A percentile compares a stretch with the other conserved stretches of the same genome.
Evolutionary conservation across 345 rosid genomes (phyloP).

Genomic region (Murraya koenigii): DNA sequence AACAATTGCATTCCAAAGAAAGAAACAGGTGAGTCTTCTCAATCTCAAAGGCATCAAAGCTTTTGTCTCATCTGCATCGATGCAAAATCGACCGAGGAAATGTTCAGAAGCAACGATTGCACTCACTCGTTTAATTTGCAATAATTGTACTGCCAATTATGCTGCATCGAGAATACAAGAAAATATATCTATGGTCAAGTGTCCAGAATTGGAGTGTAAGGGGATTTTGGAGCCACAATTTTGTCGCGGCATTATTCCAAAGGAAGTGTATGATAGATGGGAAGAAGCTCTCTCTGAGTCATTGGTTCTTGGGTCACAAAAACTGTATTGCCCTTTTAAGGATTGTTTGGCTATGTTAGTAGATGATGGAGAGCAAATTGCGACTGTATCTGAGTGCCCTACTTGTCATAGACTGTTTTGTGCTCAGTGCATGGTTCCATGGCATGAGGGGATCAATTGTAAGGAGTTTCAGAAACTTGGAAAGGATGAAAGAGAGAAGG

Average conservation of each 20-base stretch:
- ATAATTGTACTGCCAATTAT: slow-evolving; percentile 31
- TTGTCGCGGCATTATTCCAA: slow-evolving; percentile 22
- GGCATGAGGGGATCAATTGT: slow-evolving; percentile 32
- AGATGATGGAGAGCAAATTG: slow-evolving; percentile 18
- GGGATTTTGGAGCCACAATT: slow-evolving; percentile 27
- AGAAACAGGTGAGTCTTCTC: slow-evolving; percentile 8
- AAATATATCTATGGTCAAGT: slow-evolving; percentile 4
- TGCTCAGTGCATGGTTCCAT: slow-evolving; percentile 26
- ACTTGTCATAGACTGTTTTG: slow-evolving; percentile 34
- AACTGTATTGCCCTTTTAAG: too few species aligned
- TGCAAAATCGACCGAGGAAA: slow-evolving; percentile 14
- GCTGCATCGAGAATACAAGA: slow-evolving; percentile 15
- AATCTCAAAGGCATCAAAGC: not conserved
- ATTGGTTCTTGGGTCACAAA: too few species aligned
- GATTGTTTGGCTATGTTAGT: slow-evolving; percentile 33
- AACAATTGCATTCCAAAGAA: not conserved
- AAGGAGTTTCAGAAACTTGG: slow-evolving; percentile 36
- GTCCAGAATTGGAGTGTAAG: slow-evolving; percentile 28
- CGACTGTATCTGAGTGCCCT: slow-evolving; percentile 19
- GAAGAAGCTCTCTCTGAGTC: slow-evolving; percentile 28
- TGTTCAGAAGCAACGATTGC: slow-evolving; percentile 24
- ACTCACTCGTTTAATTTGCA: slow-evolving; percentile 34
- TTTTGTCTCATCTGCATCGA: slow-evolving; percentile 43
- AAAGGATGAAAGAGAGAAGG: slow-evolving; percentile 19
- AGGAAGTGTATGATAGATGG: slow-evolving; percentile 36